Evolutionary conservation across 225 moss, liverwort and hornwort genomes (phyloP).

Genomic region (Sphagnum contortum): DNA sequence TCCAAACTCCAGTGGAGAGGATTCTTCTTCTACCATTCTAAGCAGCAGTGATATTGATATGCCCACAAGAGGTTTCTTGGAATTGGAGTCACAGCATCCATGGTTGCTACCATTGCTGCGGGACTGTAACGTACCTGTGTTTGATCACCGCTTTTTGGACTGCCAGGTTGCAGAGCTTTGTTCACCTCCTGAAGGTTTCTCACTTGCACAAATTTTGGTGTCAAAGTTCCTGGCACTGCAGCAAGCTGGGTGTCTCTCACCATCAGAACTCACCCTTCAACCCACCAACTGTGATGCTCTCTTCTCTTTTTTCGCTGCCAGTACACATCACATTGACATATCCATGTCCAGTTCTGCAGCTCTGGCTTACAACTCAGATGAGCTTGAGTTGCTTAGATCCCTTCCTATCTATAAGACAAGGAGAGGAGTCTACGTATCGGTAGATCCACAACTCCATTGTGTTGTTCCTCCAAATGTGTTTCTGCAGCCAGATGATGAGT

Average conservation of each 20-base stretch:
- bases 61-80: slow-evolving; percentile 38
- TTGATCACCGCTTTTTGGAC: slow-evolving; percentile 56
- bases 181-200: slow-evolving; percentile 32
- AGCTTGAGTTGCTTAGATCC: slow-evolving; percentile 51
- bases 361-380: slow-evolving; percentile 39
- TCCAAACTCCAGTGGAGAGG: slow-evolving; percentile 5
- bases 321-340: slow-evolving; percentile 15
- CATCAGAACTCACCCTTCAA: slow-evolving; percentile 40
- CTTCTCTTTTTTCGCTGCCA: slow-evolving; percentile 56
- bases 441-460: slow-evolving; percentile 63
- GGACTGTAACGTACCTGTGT: slow-evolving; percentile 65
- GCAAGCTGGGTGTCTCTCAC: slow-evolving; percentile 42
- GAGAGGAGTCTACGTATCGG: slow-evolving; percentile 45
- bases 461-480: slow-evolving; percentile 60
- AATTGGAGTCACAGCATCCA: slow-evolving; percentile 51
- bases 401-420: slow-evolving; percentile 71
- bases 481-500: slow-evolving; percentile 73
- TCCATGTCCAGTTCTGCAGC: slow-evolving; percentile 13
- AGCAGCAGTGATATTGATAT: slow-evolving; percentile 15
- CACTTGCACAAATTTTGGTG: slow-evolving; percentile 56
- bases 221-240: slow-evolving; percentile 60
- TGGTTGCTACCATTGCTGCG: slow-evolving; percentile 70
- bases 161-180: slow-evolving; percentile 53
- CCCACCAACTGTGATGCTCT: slow-evolving; percentile 73
- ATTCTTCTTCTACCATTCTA: slow-evolving; percentile 1